Percentiles rank a stretch among this genome's conserved stretches.
These are phyloP conservation scores for Daldinia loculata DNA, from an alignment of 495 filamentous ascomycete species.

Conservation along the genomic window DNA sequence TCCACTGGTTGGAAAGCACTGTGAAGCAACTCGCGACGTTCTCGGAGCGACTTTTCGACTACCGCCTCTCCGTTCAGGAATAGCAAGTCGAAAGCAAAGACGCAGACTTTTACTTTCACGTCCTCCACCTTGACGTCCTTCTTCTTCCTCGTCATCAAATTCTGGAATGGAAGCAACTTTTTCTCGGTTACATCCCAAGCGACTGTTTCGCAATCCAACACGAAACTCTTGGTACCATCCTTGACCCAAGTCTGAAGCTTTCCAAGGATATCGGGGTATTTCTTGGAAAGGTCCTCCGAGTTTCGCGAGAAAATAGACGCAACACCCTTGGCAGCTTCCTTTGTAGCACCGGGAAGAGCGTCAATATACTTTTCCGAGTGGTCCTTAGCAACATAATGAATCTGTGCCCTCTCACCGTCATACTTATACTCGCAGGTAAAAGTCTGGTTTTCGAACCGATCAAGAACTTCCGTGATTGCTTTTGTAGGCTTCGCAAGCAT, in stretches of 20 bases:
- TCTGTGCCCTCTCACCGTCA: constrained; percentile 95
- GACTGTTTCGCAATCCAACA: constrained; percentile 98
- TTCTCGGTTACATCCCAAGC: constrained; percentile 94
- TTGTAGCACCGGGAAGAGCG: constrained; percentile 61
- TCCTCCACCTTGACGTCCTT: constrained; percentile 99
- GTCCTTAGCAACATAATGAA: constrained; percentile 93
- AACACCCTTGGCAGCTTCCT: constrained; percentile 68
- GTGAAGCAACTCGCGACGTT: constrained; percentile 80
- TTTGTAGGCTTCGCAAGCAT: constrained; percentile 99
- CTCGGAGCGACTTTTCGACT: constrained; percentile 85
- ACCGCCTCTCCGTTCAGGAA: constrained; percentile 93
- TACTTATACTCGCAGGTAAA: constrained; percentile 99
- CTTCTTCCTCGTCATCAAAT: constrained; percentile 95
- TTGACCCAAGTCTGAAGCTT: constrained; percentile 92
- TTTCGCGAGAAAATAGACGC: constrained; percentile 95
- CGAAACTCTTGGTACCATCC: constrained; percentile 87
- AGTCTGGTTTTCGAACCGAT: constrained; percentile 92
- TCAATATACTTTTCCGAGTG: constrained; percentile 65
- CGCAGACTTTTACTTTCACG: constrained; percentile 95
- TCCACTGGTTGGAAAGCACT: constrained; percentile 77
- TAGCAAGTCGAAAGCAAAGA: constrained; percentile 95
- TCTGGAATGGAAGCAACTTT: constrained; percentile 95
- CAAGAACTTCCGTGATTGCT: constrained; percentile 97
- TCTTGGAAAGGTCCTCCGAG: constrained; percentile 94
- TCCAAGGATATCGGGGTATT: constrained; percentile 92